Evolutionary conservation across 75 land plant species (phyloP), one percentile per base, ranked within the genome.

Genomic region (Ceratopteris richardii): DNA sequence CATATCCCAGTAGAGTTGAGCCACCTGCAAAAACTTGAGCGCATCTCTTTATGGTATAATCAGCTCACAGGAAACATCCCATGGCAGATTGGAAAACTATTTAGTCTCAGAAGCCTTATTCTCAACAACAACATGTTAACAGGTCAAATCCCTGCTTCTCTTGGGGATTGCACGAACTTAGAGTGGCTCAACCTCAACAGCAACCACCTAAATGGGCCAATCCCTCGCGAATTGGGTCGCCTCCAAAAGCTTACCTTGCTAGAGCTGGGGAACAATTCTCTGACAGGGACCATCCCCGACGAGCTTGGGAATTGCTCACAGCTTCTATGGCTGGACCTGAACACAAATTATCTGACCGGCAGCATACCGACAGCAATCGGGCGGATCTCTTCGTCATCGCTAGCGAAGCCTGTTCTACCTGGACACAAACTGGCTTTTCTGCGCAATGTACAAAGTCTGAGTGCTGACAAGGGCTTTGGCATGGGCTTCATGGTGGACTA

Each of bases 61-160:
- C 28, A 54, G 29, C 64, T 88, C 25, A 31, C 67, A 13, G 94
- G 94, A 9, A 69, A 64, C 48, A 82, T 88, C 41, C 90, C 94
- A 24, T 28, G 25, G 9, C 82, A 79, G 60, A 68, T 88, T 4
- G 44, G 37, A 33, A 33, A 33, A 3, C 37, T 33, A 4, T 4
- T 9, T 3, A 33, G 9, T 4, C 37, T 33, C 37, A 33, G 37
- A 33, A 33, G 37, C 37, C 37, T 33, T 4, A 33, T 4, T 9
- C 37, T 33, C 37, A 33, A 33, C 37, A 33, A 33, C 37, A 33
- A 33, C 9, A 3, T 4, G 9, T 9, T 33, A 4, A 4, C 37
- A 4, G 37, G 37, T 33, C 7, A 33, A 3, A 9, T 33, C 37
- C 37, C 37, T 4, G 37, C 9, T 3, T 33, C 37, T 33, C 3